phyloP scores from a whole-genome alignment of 2,329 filamentous ascomycete genomes.

The Fusarium sacchari region DNA sequence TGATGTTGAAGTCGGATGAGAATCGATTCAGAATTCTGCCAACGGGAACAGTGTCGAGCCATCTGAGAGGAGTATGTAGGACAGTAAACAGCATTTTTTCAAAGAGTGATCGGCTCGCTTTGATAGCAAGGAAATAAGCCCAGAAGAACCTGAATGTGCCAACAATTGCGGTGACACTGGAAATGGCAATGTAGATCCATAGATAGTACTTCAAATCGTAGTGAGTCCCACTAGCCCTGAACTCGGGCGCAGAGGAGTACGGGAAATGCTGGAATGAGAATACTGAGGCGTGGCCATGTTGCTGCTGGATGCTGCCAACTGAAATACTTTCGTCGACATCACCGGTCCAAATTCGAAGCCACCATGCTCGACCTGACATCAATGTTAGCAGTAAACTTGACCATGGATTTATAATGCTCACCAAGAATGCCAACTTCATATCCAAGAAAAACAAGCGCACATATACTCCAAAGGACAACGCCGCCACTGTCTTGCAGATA shows the following conservation, averaged over 20 bases:
- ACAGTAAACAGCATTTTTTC: constrained; percentile 72
- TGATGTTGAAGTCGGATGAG: constrained; percentile 78
- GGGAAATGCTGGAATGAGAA: constrained; percentile 59
- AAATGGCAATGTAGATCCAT: constrained; percentile 75
- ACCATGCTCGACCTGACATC: constrained; percentile 65
- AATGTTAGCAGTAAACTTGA: constrained; percentile 5
- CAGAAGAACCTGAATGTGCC: constrained; percentile 72
- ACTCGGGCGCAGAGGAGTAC: constrained; percentile 51
- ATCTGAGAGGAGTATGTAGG: constrained; percentile 77
- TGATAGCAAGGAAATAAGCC: constrained; percentile 72
- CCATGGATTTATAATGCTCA: constrained; percentile 35
- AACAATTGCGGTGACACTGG: constrained; percentile 67
- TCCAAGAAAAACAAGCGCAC: constrained; percentile 62
- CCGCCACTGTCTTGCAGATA: constrained; percentile 77
- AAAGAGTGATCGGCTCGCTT: constrained; percentile 75
- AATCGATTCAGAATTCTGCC: constrained; percentile 82
- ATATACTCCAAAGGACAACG: constrained; percentile 66
- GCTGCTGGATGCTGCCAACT: constrained; percentile 43
- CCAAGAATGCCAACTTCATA: constrained; percentile 66
- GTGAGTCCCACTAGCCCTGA: constrained; percentile 43
- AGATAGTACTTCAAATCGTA: constrained; percentile 71
- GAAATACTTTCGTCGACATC: constrained; percentile 25
- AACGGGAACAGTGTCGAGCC: constrained; percentile 82
- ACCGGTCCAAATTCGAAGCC: constrained; percentile 71
- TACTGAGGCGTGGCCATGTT: constrained; percentile 55